Evolutionary conservation across 2,329 filamentous ascomycete species (phyloP), one percentile per base, ranked within the genome.

Genomic region (Fusarium continuum): DNA sequence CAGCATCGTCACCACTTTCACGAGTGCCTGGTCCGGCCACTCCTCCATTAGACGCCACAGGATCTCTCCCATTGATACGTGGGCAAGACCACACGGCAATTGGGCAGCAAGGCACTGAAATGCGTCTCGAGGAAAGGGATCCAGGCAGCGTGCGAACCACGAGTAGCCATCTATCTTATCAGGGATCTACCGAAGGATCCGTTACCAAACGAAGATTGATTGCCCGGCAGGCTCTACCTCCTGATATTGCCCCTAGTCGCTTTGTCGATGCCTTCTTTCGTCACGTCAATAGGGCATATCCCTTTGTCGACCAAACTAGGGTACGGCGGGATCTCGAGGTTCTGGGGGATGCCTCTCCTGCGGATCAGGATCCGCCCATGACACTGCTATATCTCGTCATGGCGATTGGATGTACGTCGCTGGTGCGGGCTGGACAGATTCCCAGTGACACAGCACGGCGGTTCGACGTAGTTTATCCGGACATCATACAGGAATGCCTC

Each of bases 261-360:
- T 78, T 78, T 20, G 74, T 78, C 8, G 76, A 80, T 45, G 79
- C 79, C 14, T 82, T 81, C 66, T 80, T 81, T 50, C 74, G 77
- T 14, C 77, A 81, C 53, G 77, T 81, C 22, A 77, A 81, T 55
- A 73, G 78, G 5, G 78, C 78, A 3, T 82, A 81, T 53, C 79
- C 79, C 8, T 81, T 81, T 51, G 72, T 80, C 23, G 74, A 81
- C 55, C 72, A 75, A 34, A 57, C 65, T 16, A 72, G 75, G 55
- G 69, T 78, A 29, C 68, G 77, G 1, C 63, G 66, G 8, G 72
- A 77, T 19, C 65, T 79, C 6, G 76, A 79, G 51, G 54, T 68
- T 7, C 55, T 69, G 6, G 65, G 70, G 6, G 72, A 74, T 28
- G 55, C 68, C 19, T 73, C 74, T 25, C 73, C 74, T 5, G 55